phyloP scores from a whole-genome alignment of 2,329 filamentous ascomycete genomes.

The Xylariaceae sp. region DNA sequence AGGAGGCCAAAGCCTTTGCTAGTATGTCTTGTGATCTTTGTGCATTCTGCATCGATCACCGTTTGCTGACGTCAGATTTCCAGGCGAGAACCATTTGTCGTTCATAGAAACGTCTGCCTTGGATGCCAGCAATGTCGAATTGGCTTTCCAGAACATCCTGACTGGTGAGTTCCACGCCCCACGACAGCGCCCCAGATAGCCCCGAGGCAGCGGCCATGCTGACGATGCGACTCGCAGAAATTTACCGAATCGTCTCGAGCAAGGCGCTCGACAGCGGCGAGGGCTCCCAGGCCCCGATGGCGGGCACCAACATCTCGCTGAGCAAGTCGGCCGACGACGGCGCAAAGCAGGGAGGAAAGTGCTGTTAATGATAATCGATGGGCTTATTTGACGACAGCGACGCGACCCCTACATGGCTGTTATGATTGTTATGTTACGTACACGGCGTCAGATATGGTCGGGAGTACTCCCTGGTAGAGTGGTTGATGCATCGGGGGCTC shows the following conservation, averaged over 20 bases:
- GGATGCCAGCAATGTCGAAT: slow-evolving; percentile 97
- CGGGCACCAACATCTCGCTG: slow-evolving; percentile 77
- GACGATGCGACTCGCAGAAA: slow-evolving; percentile 54
- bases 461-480: slow-evolving; percentile 13
- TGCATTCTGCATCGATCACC: neutral
- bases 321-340: slow-evolving; percentile 74
- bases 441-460: slow-evolving; percentile 23
- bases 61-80: slow-evolving; percentile 19
- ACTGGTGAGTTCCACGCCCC: slow-evolving; percentile 60
- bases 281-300: slow-evolving; percentile 68
- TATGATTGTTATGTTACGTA: slow-evolving; percentile 26
- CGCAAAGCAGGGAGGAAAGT: slow-evolving; percentile 71
- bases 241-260: slow-evolving; percentile 98
- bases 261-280: slow-evolving; percentile 93
- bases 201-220: slow-evolving; percentile 4
- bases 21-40: slow-evolving; percentile 60
- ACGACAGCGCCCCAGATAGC: neutral
- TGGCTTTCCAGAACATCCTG: slow-evolving; percentile 98
- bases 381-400: no score
- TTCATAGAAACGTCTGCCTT: slow-evolving; percentile 99
- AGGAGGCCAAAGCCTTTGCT: slow-evolving; percentile 96
- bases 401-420: slow-evolving; percentile 22
- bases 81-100: slow-evolving; percentile 94
- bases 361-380: no score
- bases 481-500: slow-evolving; percentile 19